Conservation (phyloP, 1,139 yeast species). For the Protomyces gravidus region DNA sequence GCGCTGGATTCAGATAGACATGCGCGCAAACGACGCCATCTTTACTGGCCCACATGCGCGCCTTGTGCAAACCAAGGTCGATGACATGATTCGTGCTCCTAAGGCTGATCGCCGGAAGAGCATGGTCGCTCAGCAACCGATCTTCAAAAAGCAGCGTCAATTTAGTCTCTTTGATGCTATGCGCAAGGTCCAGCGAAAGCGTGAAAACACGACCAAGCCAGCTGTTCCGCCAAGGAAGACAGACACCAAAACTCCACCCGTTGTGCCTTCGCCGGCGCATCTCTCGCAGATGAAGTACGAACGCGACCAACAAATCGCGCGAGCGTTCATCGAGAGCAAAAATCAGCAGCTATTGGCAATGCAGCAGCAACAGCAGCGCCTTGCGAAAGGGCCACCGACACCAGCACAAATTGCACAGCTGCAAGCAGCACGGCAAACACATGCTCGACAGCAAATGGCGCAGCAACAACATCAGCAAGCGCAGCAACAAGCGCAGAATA, state of each 20-base stretch:
- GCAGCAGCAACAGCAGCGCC: conserved; percentile 31
- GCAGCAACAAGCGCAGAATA: conserved; percentile 27
- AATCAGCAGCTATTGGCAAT: conserved; percentile 37
- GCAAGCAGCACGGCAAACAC: conserved; percentile 42
- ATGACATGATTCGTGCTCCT: conserved; percentile 45
- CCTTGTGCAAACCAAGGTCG: conserved; percentile 86
- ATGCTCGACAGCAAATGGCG: conserved; percentile 40
- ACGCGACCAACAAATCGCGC: conserved; percentile 77
- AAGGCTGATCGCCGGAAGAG: conserved; percentile 65
- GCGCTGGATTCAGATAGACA: conserved; percentile 87
- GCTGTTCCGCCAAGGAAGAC: conserved; percentile 13
- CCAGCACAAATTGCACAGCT: conserved; percentile 37
- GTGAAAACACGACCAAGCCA: conserved; percentile 44
- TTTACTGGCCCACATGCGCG: conserved; percentile 83
- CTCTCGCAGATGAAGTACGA: conserved; percentile 75
- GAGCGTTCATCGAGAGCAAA: conserved; percentile 56
- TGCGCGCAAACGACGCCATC: conserved; percentile 41
- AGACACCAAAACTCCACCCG: conserved; percentile 24
- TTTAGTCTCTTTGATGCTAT: conserved; percentile 96
- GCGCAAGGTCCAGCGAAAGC: conserved; percentile 79
- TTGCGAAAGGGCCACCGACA: conserved; percentile 31
- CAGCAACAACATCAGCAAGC: conserved; percentile 44
- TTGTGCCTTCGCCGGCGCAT: conserved; percentile 74
- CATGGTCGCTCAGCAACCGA: conserved; percentile 2
- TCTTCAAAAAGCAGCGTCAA: conserved; percentile 69